Conservation (phyloP, 306 rosid species). For the Prosopis cineraria region DNA sequence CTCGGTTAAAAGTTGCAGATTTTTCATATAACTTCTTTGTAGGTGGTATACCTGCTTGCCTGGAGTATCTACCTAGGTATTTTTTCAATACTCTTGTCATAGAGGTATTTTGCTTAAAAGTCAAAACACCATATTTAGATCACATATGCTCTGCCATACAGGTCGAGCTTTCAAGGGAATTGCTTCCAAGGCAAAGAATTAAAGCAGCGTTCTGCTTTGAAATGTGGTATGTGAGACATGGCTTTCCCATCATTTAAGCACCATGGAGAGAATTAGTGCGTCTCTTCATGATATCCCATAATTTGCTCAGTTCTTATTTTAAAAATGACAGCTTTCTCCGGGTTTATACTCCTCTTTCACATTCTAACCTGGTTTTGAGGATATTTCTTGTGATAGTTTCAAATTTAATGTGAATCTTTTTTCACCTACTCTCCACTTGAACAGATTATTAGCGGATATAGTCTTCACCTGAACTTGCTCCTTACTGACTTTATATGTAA, state of each 20-base stretch:
- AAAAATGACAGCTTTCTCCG: slow-evolving; percentile 13
- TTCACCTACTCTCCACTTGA: not conserved
- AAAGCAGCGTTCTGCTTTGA: slow-evolving; percentile 67
- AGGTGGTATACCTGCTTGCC: slow-evolving; percentile 86
- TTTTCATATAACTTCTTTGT: slow-evolving; percentile 88
- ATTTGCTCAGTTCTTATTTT: slow-evolving; percentile 16
- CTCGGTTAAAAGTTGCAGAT: slow-evolving; percentile 75
- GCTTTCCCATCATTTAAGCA: slow-evolving; percentile 24
- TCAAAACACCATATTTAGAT: slow-evolving; percentile 29
- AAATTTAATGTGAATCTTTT: not conserved
- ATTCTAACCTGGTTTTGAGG: slow-evolving; percentile 23
- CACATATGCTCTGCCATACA: slow-evolving; percentile 38
- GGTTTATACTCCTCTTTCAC: slow-evolving; percentile 22
- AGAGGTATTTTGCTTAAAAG: slow-evolving; percentile 29
- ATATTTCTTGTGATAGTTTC: slow-evolving; percentile 23
- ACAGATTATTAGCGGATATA: not conserved
- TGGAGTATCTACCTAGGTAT: slow-evolving; percentile 86
- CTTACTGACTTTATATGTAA: slow-evolving; percentile 26
- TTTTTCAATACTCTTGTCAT: slow-evolving; percentile 31
- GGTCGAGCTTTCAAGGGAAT: slow-evolving; percentile 90
- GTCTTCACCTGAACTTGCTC: not conserved
- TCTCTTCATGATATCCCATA: slow-evolving; percentile 12
- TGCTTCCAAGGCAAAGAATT: slow-evolving; percentile 65
- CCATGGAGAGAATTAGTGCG: slow-evolving; percentile 20
- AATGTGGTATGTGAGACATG: slow-evolving; percentile 64